These are phyloP conservation scores for Colletotrichum orbiculare DNA, from an alignment of 2,329 filamentous ascomycete genomes.

Conservation along the genomic window DNA sequence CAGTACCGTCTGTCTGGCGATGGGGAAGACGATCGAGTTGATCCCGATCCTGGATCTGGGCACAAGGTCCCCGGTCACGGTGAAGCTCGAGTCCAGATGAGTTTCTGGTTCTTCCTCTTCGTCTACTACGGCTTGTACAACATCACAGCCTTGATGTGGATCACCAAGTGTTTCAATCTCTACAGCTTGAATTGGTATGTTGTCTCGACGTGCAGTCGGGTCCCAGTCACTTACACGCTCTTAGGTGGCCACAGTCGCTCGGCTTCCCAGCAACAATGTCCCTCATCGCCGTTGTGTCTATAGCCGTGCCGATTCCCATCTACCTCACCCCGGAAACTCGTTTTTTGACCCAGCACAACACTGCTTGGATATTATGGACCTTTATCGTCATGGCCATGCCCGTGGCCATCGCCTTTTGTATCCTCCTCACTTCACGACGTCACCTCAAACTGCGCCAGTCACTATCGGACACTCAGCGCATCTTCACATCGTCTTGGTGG, in stretches of 20 bases:
- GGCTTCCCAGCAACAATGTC: conserved; percentile 74
- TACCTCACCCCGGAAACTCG: conserved; percentile 65
- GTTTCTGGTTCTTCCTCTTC: conserved; percentile 79
- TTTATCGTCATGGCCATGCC: conserved; percentile 78
- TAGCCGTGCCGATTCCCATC: conserved; percentile 68
- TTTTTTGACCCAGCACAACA: conserved; percentile 71
- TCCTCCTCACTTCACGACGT: conserved; percentile 72
- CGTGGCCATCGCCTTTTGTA: conserved; percentile 72
- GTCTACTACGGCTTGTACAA: conserved; percentile 79
- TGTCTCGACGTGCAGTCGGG: background rate
- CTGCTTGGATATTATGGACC: conserved; percentile 76
- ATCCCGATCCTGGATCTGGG: conserved; percentile 41
- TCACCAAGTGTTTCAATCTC: conserved; percentile 78
- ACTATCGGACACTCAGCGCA: conserved; percentile 74
- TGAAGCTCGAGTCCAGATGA: conserved; percentile 70
- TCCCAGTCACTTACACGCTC: background rate
- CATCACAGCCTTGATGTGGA: conserved; percentile 74
- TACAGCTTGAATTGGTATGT: conserved; percentile 74
- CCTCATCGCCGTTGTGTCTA: conserved; percentile 69
- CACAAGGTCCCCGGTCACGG: conserved; percentile 70
- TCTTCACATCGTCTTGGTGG: conserved; percentile 76
- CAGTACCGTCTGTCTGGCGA: conserved; percentile 66
- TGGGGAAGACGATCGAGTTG: conserved; percentile 49
- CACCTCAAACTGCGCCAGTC: conserved; percentile 70
- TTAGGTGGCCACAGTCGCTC: conserved; percentile 69